Percentiles rank a stretch among this genome's conserved stretches.
Conservation (phyloP, 805 yeast species). For the Metschnikowia shivogae region DNA sequence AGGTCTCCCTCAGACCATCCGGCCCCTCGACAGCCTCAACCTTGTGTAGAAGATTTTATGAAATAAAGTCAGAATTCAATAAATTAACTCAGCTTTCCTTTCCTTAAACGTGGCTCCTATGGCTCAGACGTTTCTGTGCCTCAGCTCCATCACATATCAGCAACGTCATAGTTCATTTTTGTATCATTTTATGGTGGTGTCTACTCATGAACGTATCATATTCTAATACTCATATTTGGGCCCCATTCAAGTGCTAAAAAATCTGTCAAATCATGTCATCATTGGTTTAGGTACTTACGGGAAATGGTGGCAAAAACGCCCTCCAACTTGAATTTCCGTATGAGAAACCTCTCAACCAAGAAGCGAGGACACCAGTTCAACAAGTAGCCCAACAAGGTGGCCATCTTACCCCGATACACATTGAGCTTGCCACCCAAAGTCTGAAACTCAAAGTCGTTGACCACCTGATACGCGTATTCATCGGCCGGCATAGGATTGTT, state of each 20-base stretch:
- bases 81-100: too few species aligned
- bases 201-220: background rate
- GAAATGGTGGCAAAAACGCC: conserved; percentile 23
- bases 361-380: conserved; percentile 43
- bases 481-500: conserved; percentile 59
- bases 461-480: conserved; percentile 52
- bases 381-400: conserved; percentile 33
- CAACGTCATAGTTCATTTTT: too few species aligned
- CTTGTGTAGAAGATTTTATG: background rate
- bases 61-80: too few species aligned
- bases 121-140: too few species aligned
- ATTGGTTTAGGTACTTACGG: conserved; percentile 17
- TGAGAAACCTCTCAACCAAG: conserved; percentile 39
- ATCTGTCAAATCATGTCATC: background rate
- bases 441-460: conserved; percentile 42
- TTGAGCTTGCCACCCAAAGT: conserved; percentile 41
- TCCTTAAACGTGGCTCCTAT: too few species aligned
- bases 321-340: conserved; percentile 31
- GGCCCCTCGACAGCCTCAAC: conserved; percentile 3
- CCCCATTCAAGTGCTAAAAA: background rate
- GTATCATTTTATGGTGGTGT: too few species aligned
- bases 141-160: too few species aligned
- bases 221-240: too few species aligned
- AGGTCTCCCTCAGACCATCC: conserved; percentile 23
- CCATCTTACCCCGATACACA: conserved; percentile 53